Conservation (phyloP, 1,139 yeast species). For the Pichia sp. region DNA sequence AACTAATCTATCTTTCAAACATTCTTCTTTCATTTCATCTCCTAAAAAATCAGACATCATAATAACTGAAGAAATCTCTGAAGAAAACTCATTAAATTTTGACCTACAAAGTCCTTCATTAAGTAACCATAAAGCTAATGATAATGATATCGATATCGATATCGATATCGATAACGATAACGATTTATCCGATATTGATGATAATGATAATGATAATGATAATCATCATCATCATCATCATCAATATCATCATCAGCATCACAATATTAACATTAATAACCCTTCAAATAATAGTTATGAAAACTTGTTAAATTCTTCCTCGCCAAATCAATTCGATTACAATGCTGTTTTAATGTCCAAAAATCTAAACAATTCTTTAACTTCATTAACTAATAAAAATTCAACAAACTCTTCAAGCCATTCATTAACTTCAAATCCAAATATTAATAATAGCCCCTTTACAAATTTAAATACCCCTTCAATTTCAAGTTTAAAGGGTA, state of each 20-base stretch:
- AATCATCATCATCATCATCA: too few species aligned
- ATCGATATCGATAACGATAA: not conserved
- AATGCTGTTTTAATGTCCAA: constrained; percentile 15
- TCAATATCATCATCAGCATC: too few species aligned
- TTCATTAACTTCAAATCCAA: constrained; percentile 16
- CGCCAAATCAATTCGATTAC: constrained; percentile 7
- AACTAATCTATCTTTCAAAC: constrained; percentile 20
- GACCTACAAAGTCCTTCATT: constrained; percentile 7
- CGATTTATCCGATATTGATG: too few species aligned
- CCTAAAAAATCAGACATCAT: constrained; percentile 27
- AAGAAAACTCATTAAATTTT: constrained; percentile 20
- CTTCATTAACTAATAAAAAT: constrained; percentile 2
- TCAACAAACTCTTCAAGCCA: constrained; percentile 21
- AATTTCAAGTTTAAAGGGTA: constrained; percentile 24
- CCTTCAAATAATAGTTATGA: not conserved
- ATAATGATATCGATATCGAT: not conserved
- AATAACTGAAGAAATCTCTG: constrained; percentile 26
- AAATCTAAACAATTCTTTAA: constrained; percentile 7
- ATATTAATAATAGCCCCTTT: constrained; percentile 16
- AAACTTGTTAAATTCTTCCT: constrained; percentile 1
- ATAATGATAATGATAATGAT: not conserved
- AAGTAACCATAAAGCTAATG: not conserved
- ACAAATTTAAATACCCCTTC: constrained; percentile 19
- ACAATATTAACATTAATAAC: not conserved
- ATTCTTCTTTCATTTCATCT: constrained; percentile 22